phyloP scores from a whole-genome alignment of 1,139 yeast species.

The Yamadazyma conglobata region DNA sequence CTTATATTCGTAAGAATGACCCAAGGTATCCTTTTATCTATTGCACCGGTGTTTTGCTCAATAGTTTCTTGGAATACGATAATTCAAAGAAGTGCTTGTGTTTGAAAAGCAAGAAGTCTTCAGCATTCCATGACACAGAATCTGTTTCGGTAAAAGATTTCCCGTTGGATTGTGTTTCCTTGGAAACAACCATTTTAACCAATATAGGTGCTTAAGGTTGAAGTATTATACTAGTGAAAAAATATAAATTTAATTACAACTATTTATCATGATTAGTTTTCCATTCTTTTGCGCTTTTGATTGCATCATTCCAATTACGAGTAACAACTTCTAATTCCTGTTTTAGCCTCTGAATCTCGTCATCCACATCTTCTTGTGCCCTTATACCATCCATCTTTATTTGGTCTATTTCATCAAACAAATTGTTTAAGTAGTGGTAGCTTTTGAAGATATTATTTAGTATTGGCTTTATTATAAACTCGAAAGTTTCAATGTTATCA shows the following conservation, averaged over 20 bases:
- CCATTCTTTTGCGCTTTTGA: slow-evolving; percentile 49
- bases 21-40: slow-evolving; percentile 17
- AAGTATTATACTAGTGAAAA: too few relatives aligned
- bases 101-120: slow-evolving; percentile 18
- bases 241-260: neutral
- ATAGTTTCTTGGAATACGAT: slow-evolving; percentile 24
- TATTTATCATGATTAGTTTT: slow-evolving; percentile 7
- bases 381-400: slow-evolving; percentile 2
- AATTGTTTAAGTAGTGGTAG: slow-evolving; percentile 27
- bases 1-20: slow-evolving; percentile 2
- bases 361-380: slow-evolving; percentile 2
- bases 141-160: slow-evolving; percentile 27
- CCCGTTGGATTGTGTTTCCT: slow-evolving; percentile 29
- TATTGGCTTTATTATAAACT: slow-evolving; percentile 33
- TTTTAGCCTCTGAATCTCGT: slow-evolving; percentile 22
- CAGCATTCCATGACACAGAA: slow-evolving; percentile 8
- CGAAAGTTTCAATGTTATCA: slow-evolving; percentile 39
- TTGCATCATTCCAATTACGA: slow-evolving; percentile 43
- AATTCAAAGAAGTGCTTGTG: slow-evolving; percentile 16
- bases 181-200: slow-evolving; percentile 29
- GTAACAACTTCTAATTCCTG: slow-evolving; percentile 35
- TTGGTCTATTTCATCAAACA: slow-evolving; percentile 12
- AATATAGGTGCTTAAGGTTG: slow-evolving; percentile 3
- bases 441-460: slow-evolving; percentile 27
- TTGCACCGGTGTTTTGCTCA: slow-evolving; percentile 33